Conservation (phyloP, 1,284 basidiomycete genomes). For the Rhizoctonia solani region DNA sequence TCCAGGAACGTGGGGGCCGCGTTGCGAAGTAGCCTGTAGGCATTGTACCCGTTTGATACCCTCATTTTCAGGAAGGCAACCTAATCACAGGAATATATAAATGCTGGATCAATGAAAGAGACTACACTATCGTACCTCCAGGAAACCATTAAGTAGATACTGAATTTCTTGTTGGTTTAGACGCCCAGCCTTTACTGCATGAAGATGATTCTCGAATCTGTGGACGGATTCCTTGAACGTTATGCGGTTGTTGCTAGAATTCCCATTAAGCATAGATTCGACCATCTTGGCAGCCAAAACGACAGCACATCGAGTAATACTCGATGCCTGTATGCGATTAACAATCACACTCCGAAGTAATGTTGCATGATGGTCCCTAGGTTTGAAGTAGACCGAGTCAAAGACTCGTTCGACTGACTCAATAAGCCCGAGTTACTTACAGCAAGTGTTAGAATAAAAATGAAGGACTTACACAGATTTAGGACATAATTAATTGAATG, state of each 20-base stretch:
- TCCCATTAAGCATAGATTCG: background rate
- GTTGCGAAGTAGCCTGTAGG: constrained; percentile 1
- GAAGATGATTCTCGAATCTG: background rate
- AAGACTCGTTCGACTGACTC: no score
- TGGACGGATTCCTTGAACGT: background rate
- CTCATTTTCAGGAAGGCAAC: background rate
- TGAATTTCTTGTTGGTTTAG: background rate
- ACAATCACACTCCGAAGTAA: no score
- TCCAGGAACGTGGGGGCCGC: background rate
- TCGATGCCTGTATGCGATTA: no score
- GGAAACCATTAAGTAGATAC: background rate
- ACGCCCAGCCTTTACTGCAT: background rate
- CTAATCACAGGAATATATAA: background rate
- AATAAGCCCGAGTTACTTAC: no score
- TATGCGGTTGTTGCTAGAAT: background rate
- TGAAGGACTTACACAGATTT: no score
- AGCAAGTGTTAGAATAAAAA: no score
- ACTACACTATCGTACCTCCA: constrained; percentile 5
- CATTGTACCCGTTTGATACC: background rate
- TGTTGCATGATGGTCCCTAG: no score
- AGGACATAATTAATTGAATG: background rate
- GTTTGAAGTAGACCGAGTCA: no score
- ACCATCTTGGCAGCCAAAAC: constrained; percentile 2
- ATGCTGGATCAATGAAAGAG: background rate
- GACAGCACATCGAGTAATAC: no score